Conservation (phyloP, 2,329 filamentous ascomycete genomes). For the Alternaria burnsii region DNA sequence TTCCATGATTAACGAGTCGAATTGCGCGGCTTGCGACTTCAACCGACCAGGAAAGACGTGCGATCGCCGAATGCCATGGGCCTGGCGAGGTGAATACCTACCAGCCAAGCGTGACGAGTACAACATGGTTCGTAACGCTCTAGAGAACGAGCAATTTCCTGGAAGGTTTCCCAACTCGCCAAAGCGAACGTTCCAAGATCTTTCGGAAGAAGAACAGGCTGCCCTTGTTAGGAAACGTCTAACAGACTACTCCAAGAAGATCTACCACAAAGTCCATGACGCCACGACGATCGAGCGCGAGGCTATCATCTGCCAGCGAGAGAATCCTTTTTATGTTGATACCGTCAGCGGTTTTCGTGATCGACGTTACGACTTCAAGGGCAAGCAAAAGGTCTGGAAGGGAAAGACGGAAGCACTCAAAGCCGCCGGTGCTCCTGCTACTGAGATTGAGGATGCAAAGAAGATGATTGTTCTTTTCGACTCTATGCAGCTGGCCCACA, state of each 20-base stretch:
- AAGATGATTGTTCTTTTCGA: conserved; percentile 99
- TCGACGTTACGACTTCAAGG: conserved; percentile 97
- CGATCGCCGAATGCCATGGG: conserved; percentile 92
- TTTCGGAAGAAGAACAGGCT: conserved; percentile 84
- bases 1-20: conserved; percentile 97
- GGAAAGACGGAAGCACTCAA: conserved; percentile 91
- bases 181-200: conserved; percentile 78
- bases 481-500: conserved; percentile 94
- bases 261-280: conserved; percentile 99
- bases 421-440: conserved; percentile 75
- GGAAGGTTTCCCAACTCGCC: conserved; percentile 77
- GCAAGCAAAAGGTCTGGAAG: conserved; percentile 98
- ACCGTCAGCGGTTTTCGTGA: conserved; percentile 97
- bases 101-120: conserved; percentile 97
- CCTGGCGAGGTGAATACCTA: conserved; percentile 97
- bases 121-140: conserved; percentile 94
- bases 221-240: conserved; percentile 82
- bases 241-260: conserved; percentile 95
- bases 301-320: conserved; percentile 96
- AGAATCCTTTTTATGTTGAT: conserved; percentile 98
- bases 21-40: conserved; percentile 98
- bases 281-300: conserved; percentile 91
- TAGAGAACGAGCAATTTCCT: conserved; percentile 93
- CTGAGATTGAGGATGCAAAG: conserved; percentile 90
- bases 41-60: conserved; percentile 97